Conservation (phyloP, 352 stramenopile species). For the Globisporangium alternatum region DNA sequence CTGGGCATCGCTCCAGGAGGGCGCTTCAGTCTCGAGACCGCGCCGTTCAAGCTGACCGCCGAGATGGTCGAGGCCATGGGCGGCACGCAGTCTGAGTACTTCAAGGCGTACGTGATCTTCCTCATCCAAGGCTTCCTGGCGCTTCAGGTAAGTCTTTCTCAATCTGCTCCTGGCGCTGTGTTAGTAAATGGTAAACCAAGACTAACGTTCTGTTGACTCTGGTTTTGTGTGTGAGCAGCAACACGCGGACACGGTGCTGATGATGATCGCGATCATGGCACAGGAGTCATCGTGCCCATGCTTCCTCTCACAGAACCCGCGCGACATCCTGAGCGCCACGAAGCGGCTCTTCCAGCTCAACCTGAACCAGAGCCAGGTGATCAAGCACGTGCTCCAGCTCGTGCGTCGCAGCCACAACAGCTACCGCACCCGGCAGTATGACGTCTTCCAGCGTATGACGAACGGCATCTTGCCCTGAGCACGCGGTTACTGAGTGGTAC, state of each 20-base stretch:
- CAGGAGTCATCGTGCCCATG: constrained; percentile 95
- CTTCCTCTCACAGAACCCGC: constrained; percentile 86
- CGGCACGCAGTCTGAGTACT: constrained; percentile 87
- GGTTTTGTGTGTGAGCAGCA: constrained; percentile 35
- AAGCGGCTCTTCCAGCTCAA: constrained; percentile 81
- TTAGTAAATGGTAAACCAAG: neutral
- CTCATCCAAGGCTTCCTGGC: constrained; percentile 97
- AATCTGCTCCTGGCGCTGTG: neutral
- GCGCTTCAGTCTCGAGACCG: constrained; percentile 95
- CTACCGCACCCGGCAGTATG: constrained; percentile 89
- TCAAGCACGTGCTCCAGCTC: constrained; percentile 89
- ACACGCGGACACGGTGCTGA: constrained; percentile 92
- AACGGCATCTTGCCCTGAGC: constrained; percentile 86
- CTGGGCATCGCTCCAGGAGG: constrained; percentile 95
- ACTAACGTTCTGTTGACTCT: constrained; percentile 12
- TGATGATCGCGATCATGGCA: constrained; percentile 97
- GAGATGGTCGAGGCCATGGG: constrained; percentile 98
- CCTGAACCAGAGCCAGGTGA: constrained; percentile 81
- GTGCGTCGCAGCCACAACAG: constrained; percentile 89
- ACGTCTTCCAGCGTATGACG: constrained; percentile 91
- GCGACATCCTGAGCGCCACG: constrained; percentile 70
- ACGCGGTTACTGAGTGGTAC: neutral
- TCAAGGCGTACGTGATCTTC: constrained; percentile 97
- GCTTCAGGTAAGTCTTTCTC: constrained; percentile 73
- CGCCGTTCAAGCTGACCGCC: constrained; percentile 98